Conservation (phyloP, 306 rosid genomes). For the Prunus kanzakura region DNA sequence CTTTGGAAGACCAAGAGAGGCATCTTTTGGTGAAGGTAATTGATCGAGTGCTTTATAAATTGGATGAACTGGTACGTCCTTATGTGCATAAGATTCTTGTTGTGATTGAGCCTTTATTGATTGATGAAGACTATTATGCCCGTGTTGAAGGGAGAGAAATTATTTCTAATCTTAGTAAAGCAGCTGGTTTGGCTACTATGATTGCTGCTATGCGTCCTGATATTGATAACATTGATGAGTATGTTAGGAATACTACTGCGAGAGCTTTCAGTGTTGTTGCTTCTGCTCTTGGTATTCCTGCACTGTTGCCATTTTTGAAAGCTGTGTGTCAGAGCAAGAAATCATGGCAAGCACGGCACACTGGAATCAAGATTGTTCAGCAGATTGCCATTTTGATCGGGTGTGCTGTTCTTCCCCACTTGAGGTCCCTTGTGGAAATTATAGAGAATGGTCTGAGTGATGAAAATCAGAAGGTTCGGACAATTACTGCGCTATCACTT, state of each 20-base stretch:
- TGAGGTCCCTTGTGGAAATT: slow-evolving; percentile 87
- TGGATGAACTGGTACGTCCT: slow-evolving; percentile 94
- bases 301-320: slow-evolving; percentile 85
- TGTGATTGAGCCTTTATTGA: slow-evolving; percentile 90
- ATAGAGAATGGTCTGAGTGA: slow-evolving; percentile 88
- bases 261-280: slow-evolving; percentile 97
- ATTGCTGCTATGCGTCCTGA: slow-evolving; percentile 99
- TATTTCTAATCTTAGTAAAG: slow-evolving; percentile 93
- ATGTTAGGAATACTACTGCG: slow-evolving; percentile 93
- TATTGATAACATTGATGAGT: slow-evolving; percentile 92
- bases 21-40: slow-evolving; percentile 79
- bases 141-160: slow-evolving; percentile 97
- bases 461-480: slow-evolving; percentile 95
- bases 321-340: slow-evolving; percentile 98
- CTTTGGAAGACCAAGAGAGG: slow-evolving; percentile 78
- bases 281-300: slow-evolving; percentile 94
- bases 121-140: slow-evolving; percentile 96
- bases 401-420: slow-evolving; percentile 86
- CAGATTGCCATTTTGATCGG: slow-evolving; percentile 98
- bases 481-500: slow-evolving; percentile 87
- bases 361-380: slow-evolving; percentile 95
- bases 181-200: slow-evolving; percentile 98
- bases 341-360: slow-evolving; percentile 96
- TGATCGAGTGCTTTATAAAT: slow-evolving; percentile 86
- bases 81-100: slow-evolving; percentile 96